These are phyloP conservation scores for Didymella keratinophila DNA, from an alignment of 2,329 filamentous ascomycete species.

Conservation along the genomic window DNA sequence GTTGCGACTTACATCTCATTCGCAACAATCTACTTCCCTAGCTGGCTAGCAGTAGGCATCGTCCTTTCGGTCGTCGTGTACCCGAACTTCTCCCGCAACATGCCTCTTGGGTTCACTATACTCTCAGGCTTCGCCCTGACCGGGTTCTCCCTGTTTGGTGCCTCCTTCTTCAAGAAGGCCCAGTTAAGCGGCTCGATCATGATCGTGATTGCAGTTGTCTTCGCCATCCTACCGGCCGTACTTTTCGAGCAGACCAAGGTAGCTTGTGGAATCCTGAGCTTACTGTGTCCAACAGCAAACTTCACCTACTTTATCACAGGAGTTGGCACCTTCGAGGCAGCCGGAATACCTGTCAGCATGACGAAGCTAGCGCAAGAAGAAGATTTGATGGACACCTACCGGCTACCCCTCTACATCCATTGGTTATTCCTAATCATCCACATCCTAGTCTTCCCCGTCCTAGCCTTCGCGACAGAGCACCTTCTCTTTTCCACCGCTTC, in stretches of 20 bases:
- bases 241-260: conserved; percentile 24
- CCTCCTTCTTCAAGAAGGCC: conserved; percentile 38
- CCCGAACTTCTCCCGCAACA: conserved; percentile 24
- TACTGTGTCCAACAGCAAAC: conserved; percentile 34
- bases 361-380: conserved; percentile 13
- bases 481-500: conserved; percentile 33
- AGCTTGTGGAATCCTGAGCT: conserved; percentile 25
- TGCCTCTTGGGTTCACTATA: conserved; percentile 33
- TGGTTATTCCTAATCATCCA: conserved; percentile 34
- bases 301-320: conserved; percentile 39
- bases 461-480: conserved; percentile 34
- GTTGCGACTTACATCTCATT: conserved; percentile 36
- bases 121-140: conserved; percentile 34
- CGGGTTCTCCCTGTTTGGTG: conserved; percentile 35
- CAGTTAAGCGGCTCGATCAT: conserved; percentile 38
- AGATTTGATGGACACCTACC: conserved; percentile 9
- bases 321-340: conserved; percentile 29
- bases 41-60: conserved; percentile 35
- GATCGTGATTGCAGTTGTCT: conserved; percentile 30
- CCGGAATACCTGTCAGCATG: conserved; percentile 25
- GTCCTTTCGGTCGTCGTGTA: conserved; percentile 31
- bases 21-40: conserved; percentile 37
- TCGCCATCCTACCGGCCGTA: conserved; percentile 32
- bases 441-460: conserved; percentile 30
- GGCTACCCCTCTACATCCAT: conserved; percentile 32